Evolutionary conservation across 345 rosid genomes (phyloP).

Genomic region (Brassica juncea): DNA sequence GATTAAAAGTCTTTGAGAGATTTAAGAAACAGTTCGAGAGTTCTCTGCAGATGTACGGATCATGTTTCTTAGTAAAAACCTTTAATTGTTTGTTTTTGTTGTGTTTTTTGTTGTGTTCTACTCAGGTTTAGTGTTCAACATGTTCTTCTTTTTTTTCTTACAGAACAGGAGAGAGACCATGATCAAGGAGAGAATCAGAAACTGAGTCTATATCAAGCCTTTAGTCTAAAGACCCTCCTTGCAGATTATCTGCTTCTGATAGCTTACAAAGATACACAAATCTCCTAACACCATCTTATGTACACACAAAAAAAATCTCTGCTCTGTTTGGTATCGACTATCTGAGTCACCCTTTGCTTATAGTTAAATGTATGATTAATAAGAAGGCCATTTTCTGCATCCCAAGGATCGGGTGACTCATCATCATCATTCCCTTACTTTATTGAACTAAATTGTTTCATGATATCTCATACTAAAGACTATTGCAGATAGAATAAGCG

Average conservation of each 20-base stretch:
- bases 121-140: slow-evolving; percentile 17
- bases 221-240: slow-evolving; percentile 69
- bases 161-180: slow-evolving; percentile 67
- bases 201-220: slow-evolving; percentile 55
- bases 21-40: not conserved
- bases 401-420: slow-evolving; percentile 72
- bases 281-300: not conserved
- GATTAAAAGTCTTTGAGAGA: not conserved
- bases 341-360: slow-evolving; percentile 19
- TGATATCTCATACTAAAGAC: slow-evolving; percentile 23
- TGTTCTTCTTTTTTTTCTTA: slow-evolving; percentile 1
- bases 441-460: not conserved
- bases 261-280: slow-evolving; percentile 77
- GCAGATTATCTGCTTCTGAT: slow-evolving; percentile 80
- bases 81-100: not conserved
- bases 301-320: not conserved
- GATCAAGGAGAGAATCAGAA: slow-evolving; percentile 71
- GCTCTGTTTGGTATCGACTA: slow-evolving; percentile 10
- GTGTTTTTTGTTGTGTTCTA: not conserved
- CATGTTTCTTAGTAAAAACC: not conserved
- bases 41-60: not conserved
- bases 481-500: slow-evolving; percentile 74
- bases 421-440: slow-evolving; percentile 15
- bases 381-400: slow-evolving; percentile 55
- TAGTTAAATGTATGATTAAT: slow-evolving; percentile 12